A percentile compares a stretch with the other conserved stretches of the same genome.
Conservation (phyloP, 306 rosid species). For the Dalbergia oliveri region DNA sequence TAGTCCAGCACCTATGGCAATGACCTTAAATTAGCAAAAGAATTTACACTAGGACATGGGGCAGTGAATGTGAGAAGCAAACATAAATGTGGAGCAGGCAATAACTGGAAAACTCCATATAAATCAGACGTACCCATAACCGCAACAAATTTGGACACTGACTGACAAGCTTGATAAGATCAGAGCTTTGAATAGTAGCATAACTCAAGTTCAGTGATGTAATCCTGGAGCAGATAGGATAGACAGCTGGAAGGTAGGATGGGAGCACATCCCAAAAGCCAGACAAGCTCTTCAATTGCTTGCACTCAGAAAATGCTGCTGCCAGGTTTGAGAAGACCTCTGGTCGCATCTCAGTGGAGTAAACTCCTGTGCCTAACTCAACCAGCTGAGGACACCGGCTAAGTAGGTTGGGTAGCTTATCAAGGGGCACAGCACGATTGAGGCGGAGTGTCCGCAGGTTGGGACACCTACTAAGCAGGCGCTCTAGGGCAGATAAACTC, state of each 20-base stretch:
- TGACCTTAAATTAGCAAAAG: constrained; percentile 48
- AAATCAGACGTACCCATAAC: constrained; percentile 72
- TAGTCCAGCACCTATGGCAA: constrained; percentile 84
- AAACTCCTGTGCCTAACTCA: constrained; percentile 88
- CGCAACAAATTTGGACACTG: constrained; percentile 80
- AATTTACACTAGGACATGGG: constrained; percentile 18
- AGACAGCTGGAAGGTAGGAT: constrained; percentile 72
- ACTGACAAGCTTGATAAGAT: constrained; percentile 76
- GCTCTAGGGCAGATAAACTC: constrained; percentile 81
- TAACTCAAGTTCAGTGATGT: constrained; percentile 84
- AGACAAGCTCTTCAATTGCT: constrained; percentile 71
- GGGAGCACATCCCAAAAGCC: constrained; percentile 95
- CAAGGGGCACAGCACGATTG: constrained; percentile 85
- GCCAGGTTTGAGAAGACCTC: constrained; percentile 69
- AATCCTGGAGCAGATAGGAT: constrained; percentile 72
- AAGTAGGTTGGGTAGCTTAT: constrained; percentile 72
- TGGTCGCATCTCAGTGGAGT: constrained; percentile 70
- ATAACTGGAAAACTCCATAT: not conserved
- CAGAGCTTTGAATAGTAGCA: constrained; percentile 72
- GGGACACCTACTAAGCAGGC: constrained; percentile 82
- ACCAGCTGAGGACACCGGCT: constrained; percentile 76
- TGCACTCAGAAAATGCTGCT: constrained; percentile 67
- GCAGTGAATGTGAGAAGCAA: constrained; percentile 25
- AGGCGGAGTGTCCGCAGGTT: constrained; percentile 85
- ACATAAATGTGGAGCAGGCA: constrained; percentile 1